Evolutionary conservation across 805 yeast genomes (phyloP), one percentile per base, ranked within the genome.

Genomic region (Candida vartiovaarae): DNA sequence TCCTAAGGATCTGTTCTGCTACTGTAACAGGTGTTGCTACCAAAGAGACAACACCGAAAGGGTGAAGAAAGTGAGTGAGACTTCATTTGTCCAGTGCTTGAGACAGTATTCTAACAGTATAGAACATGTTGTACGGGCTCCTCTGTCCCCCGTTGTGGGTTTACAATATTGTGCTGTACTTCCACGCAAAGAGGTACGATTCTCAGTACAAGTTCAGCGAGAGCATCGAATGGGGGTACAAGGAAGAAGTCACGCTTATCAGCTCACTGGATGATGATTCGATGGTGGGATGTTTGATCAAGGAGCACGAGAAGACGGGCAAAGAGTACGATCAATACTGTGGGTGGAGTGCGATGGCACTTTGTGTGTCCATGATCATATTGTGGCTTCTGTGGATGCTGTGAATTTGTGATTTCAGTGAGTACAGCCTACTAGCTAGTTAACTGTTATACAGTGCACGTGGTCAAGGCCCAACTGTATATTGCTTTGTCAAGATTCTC

Each of bases 121-220:
- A 56, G 61, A 51, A 54, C 41, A 54, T 56, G 36, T 46, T 43
- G 36, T 51, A 53, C 42, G 61, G 61, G 3, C 34, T 51, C 7
- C n/a, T 40, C 6, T 34, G 49, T 10, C 42, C 43, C n/a, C 49
- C 50, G 3, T 24, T 54, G 8, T 57, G 60, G 60, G 3, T 55
- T 1, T 45, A 41, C 34, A 57, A 54, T 34, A n/a, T 45, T 6
- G 24, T 4, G 7, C 26, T 54, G 3, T 53, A 43, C 40, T 1
- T 45, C 8, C 25, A 25, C 8, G 29, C 51, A 5, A 5, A 10
- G 10, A 36, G 43, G 2, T 25, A 42, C 3, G 33, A 36, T 15
- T n/a, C 29, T 15, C 43, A 46, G 6, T 57, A 50, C 32, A 32
- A 40, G 35, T 46, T 53, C 38, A 50, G 54, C 27, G 54, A 54